These are phyloP conservation scores for Clarireedia monteithiana DNA, from an alignment of 2,329 filamentous ascomycete genomes.

Conservation along the genomic window DNA sequence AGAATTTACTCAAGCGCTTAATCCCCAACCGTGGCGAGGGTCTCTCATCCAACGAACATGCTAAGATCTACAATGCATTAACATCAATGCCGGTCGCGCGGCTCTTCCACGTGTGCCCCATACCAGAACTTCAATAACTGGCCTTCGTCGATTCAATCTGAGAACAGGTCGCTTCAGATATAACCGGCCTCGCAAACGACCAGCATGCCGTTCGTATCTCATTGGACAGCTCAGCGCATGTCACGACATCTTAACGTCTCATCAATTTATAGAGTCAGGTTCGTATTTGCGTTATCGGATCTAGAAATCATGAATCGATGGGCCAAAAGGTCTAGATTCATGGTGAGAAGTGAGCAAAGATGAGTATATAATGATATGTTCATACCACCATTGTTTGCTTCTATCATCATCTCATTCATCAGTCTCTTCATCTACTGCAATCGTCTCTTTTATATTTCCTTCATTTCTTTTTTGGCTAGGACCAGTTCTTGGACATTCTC, in stretches of 20 bases:
- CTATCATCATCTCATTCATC: conserved; percentile 21
- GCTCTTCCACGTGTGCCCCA: background rate
- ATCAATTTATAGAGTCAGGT: conserved; percentile 28
- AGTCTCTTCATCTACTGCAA: conserved; percentile 21
- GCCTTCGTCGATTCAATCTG: background rate
- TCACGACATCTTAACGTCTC: conserved; percentile 26
- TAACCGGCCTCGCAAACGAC: conserved; percentile 15
- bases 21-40: background rate
- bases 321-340: background rate
- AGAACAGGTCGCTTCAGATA: background rate
- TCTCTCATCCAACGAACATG: conserved; percentile 1
- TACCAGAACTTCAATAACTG: conserved; percentile 5
- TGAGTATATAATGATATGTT: conserved; percentile 26
- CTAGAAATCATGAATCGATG: conserved; percentile 9
- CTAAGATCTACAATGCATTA: background rate
- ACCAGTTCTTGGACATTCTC: conserved; percentile 19
- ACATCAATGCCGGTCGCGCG: background rate
- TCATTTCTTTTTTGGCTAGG: conserved; percentile 15
- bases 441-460: conserved; percentile 15
- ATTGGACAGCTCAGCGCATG: conserved; percentile 28
- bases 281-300: background rate
- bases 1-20: conserved; percentile 3
- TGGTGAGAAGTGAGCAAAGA: conserved; percentile 8
- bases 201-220: conserved; percentile 9
- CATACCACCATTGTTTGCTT: conserved; percentile 19